A percentile compares a stretch with the other conserved stretches of the same genome.
Conservation (phyloP, 192 early-diverging fungal genomes). For the Coemansia sp. region DNA sequence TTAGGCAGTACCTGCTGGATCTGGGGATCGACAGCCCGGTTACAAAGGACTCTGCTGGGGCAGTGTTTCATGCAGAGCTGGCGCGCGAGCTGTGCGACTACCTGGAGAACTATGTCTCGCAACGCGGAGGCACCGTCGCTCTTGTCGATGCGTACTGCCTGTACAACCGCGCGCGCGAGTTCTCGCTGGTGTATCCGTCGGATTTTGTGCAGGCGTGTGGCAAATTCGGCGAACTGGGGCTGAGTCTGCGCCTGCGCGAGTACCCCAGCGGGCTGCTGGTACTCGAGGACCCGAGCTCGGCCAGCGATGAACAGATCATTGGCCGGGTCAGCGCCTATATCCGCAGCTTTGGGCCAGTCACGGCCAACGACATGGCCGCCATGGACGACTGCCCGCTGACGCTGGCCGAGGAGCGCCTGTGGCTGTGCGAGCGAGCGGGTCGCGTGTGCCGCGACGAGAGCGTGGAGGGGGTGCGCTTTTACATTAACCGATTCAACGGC, state of each 20-base stretch:
- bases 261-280: conserved; percentile 79
- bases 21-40: conserved; percentile 89
- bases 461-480: conserved; percentile 77
- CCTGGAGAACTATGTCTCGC: conserved; percentile 59
- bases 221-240: conserved; percentile 58
- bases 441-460: conserved; percentile 84
- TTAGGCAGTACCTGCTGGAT: conserved; percentile 64
- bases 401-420: conserved; percentile 48
- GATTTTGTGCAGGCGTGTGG: conserved; percentile 78
- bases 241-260: conserved; percentile 69
- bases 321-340: conserved; percentile 52
- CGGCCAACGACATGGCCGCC: conserved; percentile 65
- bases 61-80: conserved; percentile 80
- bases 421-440: conserved; percentile 71
- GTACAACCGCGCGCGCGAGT: conserved; percentile 89
- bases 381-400: conserved; percentile 41
- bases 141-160: conserved; percentile 90
- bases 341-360: conserved; percentile 51
- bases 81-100: conserved; percentile 83
- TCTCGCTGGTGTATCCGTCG: conserved; percentile 85
- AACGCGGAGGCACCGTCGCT: conserved; percentile 67
- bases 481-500: conserved; percentile 60
- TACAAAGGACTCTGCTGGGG: conserved; percentile 84
- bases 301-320: conserved; percentile 66
- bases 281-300: conserved; percentile 57